phyloP scores from a whole-genome alignment of 768 basidiomycete genomes.

The Hypholoma fasciculare region DNA sequence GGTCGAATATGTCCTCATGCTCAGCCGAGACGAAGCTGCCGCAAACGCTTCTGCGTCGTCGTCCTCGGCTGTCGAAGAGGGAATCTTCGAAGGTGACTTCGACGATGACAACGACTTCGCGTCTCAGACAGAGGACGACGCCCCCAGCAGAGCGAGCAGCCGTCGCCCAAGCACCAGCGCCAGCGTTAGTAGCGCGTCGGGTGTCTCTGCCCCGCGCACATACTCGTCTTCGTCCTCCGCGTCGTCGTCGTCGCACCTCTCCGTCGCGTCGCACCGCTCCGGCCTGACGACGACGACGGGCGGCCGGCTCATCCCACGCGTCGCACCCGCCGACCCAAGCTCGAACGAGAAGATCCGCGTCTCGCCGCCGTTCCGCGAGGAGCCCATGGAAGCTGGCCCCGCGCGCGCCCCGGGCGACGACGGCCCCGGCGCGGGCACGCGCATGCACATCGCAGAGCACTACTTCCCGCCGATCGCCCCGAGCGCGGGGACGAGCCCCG shows the following conservation, averaged over 20 bases:
- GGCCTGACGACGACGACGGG: slow-evolving; percentile 17
- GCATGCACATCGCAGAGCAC: slow-evolving; percentile 16
- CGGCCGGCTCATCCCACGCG: slow-evolving; percentile 27
- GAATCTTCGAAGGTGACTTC: slow-evolving; percentile 58
- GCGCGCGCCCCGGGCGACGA: slow-evolving; percentile 18
- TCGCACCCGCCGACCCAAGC: slow-evolving; percentile 20
- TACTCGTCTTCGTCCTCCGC: slow-evolving; percentile 20
- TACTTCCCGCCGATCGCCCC: slow-evolving; percentile 20
- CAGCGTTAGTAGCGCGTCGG: not conserved
- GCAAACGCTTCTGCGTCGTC: slow-evolving; percentile 11
- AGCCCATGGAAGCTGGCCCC: slow-evolving; percentile 56
- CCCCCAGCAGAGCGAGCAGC: not conserved
- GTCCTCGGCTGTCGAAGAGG: slow-evolving; percentile 40
- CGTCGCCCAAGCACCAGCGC: slow-evolving; percentile 6
- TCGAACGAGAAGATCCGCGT: slow-evolving; percentile 59
- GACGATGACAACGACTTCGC: slow-evolving; percentile 32
- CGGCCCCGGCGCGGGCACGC: not conserved
- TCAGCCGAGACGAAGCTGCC: slow-evolving; percentile 76
- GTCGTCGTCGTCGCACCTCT: slow-evolving; percentile 13
- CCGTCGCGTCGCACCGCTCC: slow-evolving; percentile 18
- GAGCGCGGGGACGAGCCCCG: not conserved
- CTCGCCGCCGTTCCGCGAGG: slow-evolving; percentile 47
- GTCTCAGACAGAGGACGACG: slow-evolving; percentile 1
- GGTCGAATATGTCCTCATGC: slow-evolving; percentile 80
- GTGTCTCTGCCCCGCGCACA: not conserved